Conservation (phyloP, 208 protist genomes). For the Wallacemonas sp. region DNA sequence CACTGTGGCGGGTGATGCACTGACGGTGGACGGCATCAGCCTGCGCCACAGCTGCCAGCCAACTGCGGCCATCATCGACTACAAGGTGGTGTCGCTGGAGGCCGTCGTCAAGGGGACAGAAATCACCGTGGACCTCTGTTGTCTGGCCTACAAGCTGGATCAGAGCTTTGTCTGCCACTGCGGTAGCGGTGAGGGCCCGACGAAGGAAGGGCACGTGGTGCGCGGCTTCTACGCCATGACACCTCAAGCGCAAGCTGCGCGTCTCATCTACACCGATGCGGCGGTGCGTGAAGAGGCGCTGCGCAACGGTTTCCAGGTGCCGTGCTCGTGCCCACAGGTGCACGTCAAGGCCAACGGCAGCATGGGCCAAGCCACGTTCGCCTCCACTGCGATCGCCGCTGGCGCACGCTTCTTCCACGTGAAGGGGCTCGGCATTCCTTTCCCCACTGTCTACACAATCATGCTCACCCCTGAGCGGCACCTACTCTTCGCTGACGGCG, state of each 20-base stretch:
- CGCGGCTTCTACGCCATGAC: constrained; percentile 47
- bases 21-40: constrained; percentile 47
- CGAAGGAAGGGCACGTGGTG: constrained; percentile 30
- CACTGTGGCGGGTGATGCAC: constrained; percentile 19
- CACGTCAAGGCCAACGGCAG: constrained; percentile 46
- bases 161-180: constrained; percentile 56
- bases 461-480: constrained; percentile 58
- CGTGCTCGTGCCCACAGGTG: constrained; percentile 44
- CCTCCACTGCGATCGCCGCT: constrained; percentile 34
- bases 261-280: constrained; percentile 45
- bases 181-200: too few species aligned
- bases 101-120: constrained; percentile 52
- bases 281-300: constrained; percentile 50
- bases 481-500: constrained; percentile 69
- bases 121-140: constrained; percentile 73
- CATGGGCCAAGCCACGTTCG: constrained; percentile 66
- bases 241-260: constrained; percentile 22
- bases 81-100: constrained; percentile 49
- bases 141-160: constrained; percentile 51
- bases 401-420: constrained; percentile 57
- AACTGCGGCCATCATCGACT: constrained; percentile 57
- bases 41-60: constrained; percentile 72
- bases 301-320: constrained; percentile 39
- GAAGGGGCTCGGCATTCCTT: constrained; percentile 64
- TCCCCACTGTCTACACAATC: constrained; percentile 69